phyloP scores from a whole-genome alignment of 1,284 basidiomycete species.

The Leccinum cinnamomeum region DNA sequence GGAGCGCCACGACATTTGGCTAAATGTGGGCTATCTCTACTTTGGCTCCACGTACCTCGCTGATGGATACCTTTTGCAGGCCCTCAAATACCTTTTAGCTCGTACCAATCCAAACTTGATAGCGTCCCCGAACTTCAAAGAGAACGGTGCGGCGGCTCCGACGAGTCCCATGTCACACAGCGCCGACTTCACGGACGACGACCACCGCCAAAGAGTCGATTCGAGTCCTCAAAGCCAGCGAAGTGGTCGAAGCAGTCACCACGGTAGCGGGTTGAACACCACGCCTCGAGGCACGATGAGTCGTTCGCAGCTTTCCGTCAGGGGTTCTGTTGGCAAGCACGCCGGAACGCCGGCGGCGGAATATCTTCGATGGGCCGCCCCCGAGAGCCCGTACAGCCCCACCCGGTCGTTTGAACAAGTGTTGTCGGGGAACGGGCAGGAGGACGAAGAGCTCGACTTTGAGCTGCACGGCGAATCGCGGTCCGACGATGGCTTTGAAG shows the following conservation, averaged over 20 bases:
- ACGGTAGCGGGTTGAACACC: slow-evolving; percentile 63
- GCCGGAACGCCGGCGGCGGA: slow-evolving; percentile 87
- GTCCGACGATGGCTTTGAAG: slow-evolving; percentile 86
- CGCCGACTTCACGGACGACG: slow-evolving; percentile 52
- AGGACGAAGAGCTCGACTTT: slow-evolving; percentile 78
- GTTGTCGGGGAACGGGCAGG: slow-evolving; percentile 36
- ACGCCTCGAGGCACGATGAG: slow-evolving; percentile 76
- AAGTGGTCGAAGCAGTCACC: slow-evolving; percentile 56
- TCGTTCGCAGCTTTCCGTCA: slow-evolving; percentile 70
- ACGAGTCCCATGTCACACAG: slow-evolving; percentile 56
- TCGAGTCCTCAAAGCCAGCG: slow-evolving; percentile 71
- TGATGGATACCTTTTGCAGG: slow-evolving; percentile 45
- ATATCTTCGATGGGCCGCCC: slow-evolving; percentile 69
- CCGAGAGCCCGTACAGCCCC: slow-evolving; percentile 48
- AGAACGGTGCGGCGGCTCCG: slow-evolving; percentile 40
- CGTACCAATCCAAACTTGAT: slow-evolving; percentile 55
- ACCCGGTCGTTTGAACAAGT: slow-evolving; percentile 67
- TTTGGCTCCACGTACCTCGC: slow-evolving; percentile 6
- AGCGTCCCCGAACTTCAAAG: slow-evolving; percentile 41
- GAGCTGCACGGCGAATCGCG: slow-evolving; percentile 73
- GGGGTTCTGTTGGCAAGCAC: slow-evolving; percentile 77
- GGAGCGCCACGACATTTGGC: slow-evolving; percentile 96
- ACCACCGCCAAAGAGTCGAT: slow-evolving; percentile 42
- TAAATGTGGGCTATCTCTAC: slow-evolving; percentile 58
- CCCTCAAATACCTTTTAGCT: slow-evolving; percentile 80